Evolutionary conservation across 192 early-diverging fungal species (phyloP).

Genomic region (Spinellus fusiger): DNA sequence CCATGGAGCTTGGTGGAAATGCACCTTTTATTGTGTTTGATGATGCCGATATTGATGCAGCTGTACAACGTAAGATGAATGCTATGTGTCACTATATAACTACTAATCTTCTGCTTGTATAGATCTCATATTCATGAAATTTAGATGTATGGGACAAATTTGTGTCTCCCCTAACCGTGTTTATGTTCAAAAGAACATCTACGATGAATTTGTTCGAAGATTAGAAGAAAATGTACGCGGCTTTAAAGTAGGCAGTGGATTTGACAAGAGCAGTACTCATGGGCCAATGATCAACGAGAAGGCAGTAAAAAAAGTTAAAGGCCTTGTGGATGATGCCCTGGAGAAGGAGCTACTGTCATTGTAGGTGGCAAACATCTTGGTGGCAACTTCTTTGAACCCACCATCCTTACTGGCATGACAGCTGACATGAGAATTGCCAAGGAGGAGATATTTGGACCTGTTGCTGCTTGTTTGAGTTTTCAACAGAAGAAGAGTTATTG

Average conservation of each 20-base stretch:
- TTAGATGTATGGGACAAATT: conserved; percentile 73
- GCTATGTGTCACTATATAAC: not conserved
- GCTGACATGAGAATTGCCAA: conserved; percentile 60
- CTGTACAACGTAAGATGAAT: conserved; percentile 44
- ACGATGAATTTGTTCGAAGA: conserved; percentile 52
- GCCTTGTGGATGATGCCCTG: conserved; percentile 67
- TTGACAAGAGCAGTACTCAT: conserved; percentile 55
- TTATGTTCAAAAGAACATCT: conserved; percentile 64
- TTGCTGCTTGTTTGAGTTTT: too few species aligned
- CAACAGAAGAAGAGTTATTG: too few species aligned
- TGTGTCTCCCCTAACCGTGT: conserved; percentile 77
- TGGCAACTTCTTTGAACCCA: conserved; percentile 82
- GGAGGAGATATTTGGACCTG: conserved; percentile 91
- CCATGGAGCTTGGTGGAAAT: conserved; percentile 83
- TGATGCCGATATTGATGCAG: conserved; percentile 68
- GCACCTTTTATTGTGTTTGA: too few species aligned
- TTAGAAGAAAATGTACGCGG: conserved; percentile 46
- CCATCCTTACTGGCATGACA: conserved; percentile 66
- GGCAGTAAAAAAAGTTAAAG: conserved; percentile 62
- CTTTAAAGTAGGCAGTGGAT: conserved; percentile 72
- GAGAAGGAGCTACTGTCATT: conserved; percentile 64
- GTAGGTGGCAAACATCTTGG: conserved; percentile 51
- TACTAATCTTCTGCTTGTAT: too few species aligned
- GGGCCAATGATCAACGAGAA: conserved; percentile 82
- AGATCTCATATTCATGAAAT: too few species aligned